Evolutionary conservation across 352 stramenopile species (phyloP).

Genomic region (Pythium grandisporangium): DNA sequence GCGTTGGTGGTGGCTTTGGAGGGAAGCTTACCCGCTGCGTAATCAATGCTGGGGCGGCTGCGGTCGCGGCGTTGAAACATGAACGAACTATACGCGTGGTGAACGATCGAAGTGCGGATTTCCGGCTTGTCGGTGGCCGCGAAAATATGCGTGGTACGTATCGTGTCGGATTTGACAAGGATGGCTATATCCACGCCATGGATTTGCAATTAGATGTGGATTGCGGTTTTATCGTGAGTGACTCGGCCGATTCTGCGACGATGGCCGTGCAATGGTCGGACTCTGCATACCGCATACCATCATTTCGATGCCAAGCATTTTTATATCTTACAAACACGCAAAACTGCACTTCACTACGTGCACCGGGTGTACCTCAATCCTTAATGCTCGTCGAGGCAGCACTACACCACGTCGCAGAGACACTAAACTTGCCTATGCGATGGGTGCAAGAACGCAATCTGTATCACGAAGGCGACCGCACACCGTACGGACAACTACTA

Average conservation of each 20-base stretch:
- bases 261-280: conserved; percentile 39
- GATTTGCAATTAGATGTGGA: conserved; percentile 15
- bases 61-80: conserved; percentile 23
- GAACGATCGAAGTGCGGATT: conserved; percentile 34
- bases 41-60: conserved; percentile 19
- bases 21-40: conserved; percentile 32
- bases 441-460: conserved; percentile 33
- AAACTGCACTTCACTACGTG: conserved; percentile 24
- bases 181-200: conserved; percentile 21
- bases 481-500: conserved; percentile 22
- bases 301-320: conserved; percentile 18
- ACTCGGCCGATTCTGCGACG: conserved; percentile 8
- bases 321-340: conserved; percentile 44
- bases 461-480: conserved; percentile 17
- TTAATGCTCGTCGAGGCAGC: conserved; percentile 25
- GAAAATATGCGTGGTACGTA: conserved; percentile 27
- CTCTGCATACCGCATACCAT: conserved; percentile 23
- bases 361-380: conserved; percentile 30
- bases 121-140: conserved; percentile 22
- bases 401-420: conserved; percentile 23
- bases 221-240: conserved; percentile 15
- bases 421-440: conserved; percentile 14
- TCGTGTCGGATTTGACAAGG: conserved; percentile 20
- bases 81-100: conserved; percentile 18
- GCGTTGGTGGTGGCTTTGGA: conserved; percentile 36